Percentiles rank a stretch among this genome's conserved stretches.
phyloP scores from a whole-genome alignment of 768 basidiomycete genomes.

The Glaciozyma antarctica region DNA sequence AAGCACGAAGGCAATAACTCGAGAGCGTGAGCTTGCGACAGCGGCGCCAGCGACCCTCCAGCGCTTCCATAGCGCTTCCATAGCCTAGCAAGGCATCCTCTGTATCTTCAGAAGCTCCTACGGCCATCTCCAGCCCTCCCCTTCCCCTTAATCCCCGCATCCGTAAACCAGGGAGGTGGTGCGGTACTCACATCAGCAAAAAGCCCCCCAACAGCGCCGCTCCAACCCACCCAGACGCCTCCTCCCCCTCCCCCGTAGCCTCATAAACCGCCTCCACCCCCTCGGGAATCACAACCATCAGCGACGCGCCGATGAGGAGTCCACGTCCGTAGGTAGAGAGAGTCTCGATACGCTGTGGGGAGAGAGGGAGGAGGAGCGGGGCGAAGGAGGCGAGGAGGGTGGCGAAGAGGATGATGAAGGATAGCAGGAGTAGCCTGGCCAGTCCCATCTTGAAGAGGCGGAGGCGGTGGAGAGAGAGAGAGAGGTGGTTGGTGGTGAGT shows the following conservation, averaged over 20 bases:
- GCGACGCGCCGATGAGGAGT: conserved; percentile 38
- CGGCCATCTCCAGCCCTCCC: not conserved
- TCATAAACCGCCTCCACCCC: conserved; percentile 45
- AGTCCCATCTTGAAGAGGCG: not conserved
- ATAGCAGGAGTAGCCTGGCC: not conserved
- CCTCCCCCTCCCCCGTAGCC: not conserved
- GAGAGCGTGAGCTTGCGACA: too few relatives aligned
- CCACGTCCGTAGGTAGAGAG: not conserved
- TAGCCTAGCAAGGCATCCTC: not conserved
- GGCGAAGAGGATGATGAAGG: not conserved
- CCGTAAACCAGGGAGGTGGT: too few relatives aligned
- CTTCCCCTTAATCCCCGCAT: not conserved
- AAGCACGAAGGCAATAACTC: too few relatives aligned
- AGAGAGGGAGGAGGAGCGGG: not conserved
- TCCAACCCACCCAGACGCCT: conserved; percentile 35
- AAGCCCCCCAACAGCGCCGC: conserved; percentile 35
- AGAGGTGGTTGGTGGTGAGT: too few relatives aligned
- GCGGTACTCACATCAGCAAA: not conserved
- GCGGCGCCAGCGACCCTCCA: too few relatives aligned
- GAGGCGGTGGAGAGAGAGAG: not conserved
- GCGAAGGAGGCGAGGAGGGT: not conserved
- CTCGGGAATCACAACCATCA: conserved; percentile 91
- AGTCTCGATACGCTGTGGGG: not conserved
- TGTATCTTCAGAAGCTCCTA: not conserved
- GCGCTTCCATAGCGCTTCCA: too few relatives aligned